Evolutionary conservation across 2,329 filamentous ascomycete genomes (phyloP), one percentile per base, ranked within the genome.

Genomic region (Sporothrix schenckii): DNA sequence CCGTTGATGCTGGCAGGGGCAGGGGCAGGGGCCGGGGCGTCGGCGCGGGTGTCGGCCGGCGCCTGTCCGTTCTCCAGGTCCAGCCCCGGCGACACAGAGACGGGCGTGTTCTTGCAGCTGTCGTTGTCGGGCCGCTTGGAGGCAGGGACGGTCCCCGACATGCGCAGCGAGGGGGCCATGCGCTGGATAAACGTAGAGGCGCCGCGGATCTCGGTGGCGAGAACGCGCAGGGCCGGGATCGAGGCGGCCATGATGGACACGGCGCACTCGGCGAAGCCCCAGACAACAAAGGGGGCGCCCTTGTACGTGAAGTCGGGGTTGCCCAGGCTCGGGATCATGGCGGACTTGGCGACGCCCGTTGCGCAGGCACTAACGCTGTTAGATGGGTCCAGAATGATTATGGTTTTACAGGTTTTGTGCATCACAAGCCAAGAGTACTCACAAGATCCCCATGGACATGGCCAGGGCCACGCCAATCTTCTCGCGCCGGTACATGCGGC

Each of bases 391-490:
- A 30, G 3, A 30, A 30, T 30, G 27, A 5, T n/a, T n/a, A n/a
- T n/a, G n/a, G n/a, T n/a, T n/a, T n/a, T 3, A 24, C 1, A 24
- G 24, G 27, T 30, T 30, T 3, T 30, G 3, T 30, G 27, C 27
- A 30, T 30, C 27, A 30, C 27, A 30, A 30, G 3, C 27, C 19
- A 50, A n/a, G 44, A 14, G 13, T 4, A 68, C 74, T 65, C 63
- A 77, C 73, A 78, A 75, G 21, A 79, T 47, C 2, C 77, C 77
- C 69, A 79, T 77, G 69, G 77, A 77, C 77, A 79, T 79, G 21
- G 77, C 78, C 2, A 75, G 70, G 6, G 75, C 74, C 3, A 77
- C 76, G 16, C 77, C 76, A 4, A 79, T 61, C 47, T 76, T 76
- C 56, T 79, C 77, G 34, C 75, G 75, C 30, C 69, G 75, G 60